Conservation (phyloP, 148 eudicot species). For the Agrostemma githago region DNA sequence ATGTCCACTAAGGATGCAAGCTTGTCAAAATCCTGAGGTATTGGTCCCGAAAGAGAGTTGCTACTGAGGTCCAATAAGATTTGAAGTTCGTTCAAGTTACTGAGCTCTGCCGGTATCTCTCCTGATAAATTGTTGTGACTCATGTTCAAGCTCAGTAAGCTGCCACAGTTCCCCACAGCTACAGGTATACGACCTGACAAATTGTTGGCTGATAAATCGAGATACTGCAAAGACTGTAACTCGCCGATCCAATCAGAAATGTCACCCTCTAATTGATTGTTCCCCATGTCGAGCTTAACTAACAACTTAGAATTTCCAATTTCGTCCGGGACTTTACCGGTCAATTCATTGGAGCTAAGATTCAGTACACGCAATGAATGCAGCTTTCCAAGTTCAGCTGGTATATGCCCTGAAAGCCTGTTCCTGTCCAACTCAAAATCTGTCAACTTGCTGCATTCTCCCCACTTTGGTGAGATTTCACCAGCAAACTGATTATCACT, state of each 20-base stretch:
- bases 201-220: slow-evolving; percentile 66
- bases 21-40: slow-evolving; percentile 46
- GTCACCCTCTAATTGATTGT: slow-evolving; percentile 52
- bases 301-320: slow-evolving; percentile 38
- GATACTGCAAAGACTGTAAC: slow-evolving; percentile 41
- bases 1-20: slow-evolving; percentile 46
- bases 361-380: slow-evolving; percentile 19
- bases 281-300: slow-evolving; percentile 44
- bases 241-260: slow-evolving; percentile 53
- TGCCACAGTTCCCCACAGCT: slow-evolving; percentile 44
- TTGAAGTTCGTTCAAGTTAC: slow-evolving; percentile 48
- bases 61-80: slow-evolving; percentile 59
- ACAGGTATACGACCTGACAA: slow-evolving; percentile 50
- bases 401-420: slow-evolving; percentile 43
- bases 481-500: slow-evolving; percentile 64
- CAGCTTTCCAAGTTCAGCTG: slow-evolving; percentile 33
- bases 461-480: slow-evolving; percentile 60
- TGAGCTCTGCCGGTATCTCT: slow-evolving; percentile 56
- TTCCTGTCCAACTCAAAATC: slow-evolving; percentile 40
- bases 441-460: slow-evolving; percentile 45
- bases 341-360: slow-evolving; percentile 28
- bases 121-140: slow-evolving; percentile 62
- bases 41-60: slow-evolving; percentile 61
- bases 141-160: slow-evolving; percentile 50
- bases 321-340: slow-evolving; percentile 37